These are phyloP conservation scores for Rutstroemia sp. DNA, from an alignment of 2,329 filamentous ascomycete species.

Conservation along the genomic window DNA sequence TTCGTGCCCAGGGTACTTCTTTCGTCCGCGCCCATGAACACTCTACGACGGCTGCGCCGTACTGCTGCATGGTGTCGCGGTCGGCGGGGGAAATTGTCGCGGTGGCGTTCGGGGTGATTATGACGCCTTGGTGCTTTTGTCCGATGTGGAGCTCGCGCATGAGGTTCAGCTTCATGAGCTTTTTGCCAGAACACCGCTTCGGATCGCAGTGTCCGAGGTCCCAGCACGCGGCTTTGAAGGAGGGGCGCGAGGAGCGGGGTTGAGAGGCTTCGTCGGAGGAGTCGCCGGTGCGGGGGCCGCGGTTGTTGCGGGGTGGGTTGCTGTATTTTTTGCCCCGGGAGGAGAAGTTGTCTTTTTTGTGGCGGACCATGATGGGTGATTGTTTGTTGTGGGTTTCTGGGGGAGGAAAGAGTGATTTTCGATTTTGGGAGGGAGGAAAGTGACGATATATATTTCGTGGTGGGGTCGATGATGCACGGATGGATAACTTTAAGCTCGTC, in stretches of 20 bases:
- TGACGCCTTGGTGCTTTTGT: conserved; percentile 84
- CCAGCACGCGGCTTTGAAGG: conserved; percentile 94
- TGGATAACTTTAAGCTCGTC: too few species aligned
- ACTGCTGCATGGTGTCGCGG: conserved; percentile 70
- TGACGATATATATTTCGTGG: conserved; percentile 1
- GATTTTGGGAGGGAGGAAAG: background rate
- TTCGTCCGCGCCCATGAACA: conserved; percentile 91
- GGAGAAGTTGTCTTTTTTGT: conserved; percentile 82
- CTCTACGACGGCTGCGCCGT: conserved; percentile 92
- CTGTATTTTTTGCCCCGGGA: conserved; percentile 61
- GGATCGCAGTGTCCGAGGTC: conserved; percentile 96
- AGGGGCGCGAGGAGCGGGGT: conserved; percentile 35
- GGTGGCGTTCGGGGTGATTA: conserved; percentile 94
- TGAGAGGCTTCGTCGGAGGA: conserved; percentile 34
- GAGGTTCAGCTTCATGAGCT: conserved; percentile 81
- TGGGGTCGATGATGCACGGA: background rate
- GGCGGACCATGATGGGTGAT: conserved; percentile 65
- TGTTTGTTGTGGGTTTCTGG: conserved; percentile 1
- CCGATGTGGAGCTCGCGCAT: conserved; percentile 92
- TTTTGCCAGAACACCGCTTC: conserved; percentile 92
- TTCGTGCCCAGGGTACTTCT: conserved; percentile 84
- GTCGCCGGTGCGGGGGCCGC: conserved; percentile 37
- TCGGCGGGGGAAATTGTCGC: conserved; percentile 78
- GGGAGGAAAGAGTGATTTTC: background rate
- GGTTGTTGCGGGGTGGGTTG: conserved; percentile 44